Evolutionary conservation across 1,139 yeast species (phyloP).

Genomic region (Pichia cactophila): DNA sequence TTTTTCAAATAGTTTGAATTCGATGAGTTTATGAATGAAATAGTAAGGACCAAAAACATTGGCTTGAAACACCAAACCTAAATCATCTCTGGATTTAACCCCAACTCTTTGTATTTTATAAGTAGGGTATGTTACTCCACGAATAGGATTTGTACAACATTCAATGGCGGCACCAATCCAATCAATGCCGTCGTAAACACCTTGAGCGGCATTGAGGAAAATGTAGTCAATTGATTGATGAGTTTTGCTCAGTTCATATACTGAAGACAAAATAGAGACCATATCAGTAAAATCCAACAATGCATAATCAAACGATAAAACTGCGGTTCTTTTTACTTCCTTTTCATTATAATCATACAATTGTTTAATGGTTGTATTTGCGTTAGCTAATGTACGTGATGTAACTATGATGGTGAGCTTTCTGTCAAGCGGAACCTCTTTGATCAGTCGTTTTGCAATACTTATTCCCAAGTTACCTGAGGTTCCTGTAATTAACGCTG

Average conservation of each 20-base stretch:
- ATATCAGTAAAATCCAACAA: slow-evolving; percentile 84
- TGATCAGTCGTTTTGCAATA: slow-evolving; percentile 71
- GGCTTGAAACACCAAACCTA: slow-evolving; percentile 90
- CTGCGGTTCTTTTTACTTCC: slow-evolving; percentile 36
- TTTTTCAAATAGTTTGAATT: slow-evolving; percentile 36
- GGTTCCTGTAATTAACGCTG: slow-evolving; percentile 58
- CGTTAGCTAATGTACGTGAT: slow-evolving; percentile 80
- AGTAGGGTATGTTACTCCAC: slow-evolving; percentile 77
- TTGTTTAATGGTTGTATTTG: slow-evolving; percentile 60
- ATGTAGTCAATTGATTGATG: slow-evolving; percentile 66
- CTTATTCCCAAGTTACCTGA: slow-evolving; percentile 79
- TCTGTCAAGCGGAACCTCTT: slow-evolving; percentile 42
- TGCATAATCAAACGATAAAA: slow-evolving; percentile 77
- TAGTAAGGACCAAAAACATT: slow-evolving; percentile 94
- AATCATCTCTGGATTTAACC: slow-evolving; percentile 55
- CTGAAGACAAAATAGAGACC: slow-evolving; percentile 75
- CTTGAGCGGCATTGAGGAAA: slow-evolving; percentile 85
- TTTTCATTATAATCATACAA: slow-evolving; percentile 45
- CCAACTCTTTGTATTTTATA: slow-evolving; percentile 80
- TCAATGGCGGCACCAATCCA: slow-evolving; percentile 73
- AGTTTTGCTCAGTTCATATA: slow-evolving; percentile 57
- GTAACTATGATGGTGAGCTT: slow-evolving; percentile 77
- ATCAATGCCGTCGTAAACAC: slow-evolving; percentile 78
- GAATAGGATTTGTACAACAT: slow-evolving; percentile 54
- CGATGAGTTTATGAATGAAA: slow-evolving; percentile 45